Evolutionary conservation across 2,329 filamentous ascomycete genomes (phyloP).

Genomic region (Aspergillus pseudonomiae): DNA sequence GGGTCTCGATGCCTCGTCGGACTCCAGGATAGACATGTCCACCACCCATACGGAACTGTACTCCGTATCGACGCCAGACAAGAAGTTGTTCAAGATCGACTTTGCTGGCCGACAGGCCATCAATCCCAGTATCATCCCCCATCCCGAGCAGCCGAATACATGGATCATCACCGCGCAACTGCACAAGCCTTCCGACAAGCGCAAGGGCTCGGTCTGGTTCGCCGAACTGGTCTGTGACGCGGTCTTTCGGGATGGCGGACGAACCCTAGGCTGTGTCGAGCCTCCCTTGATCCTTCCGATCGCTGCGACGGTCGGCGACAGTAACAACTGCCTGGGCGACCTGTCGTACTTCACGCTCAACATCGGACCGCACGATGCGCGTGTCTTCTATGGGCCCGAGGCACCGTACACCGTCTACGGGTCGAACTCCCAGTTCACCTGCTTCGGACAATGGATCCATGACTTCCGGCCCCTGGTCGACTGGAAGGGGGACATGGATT

Average conservation of each 20-base stretch:
- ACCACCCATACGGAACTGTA: slow-evolving; percentile 40
- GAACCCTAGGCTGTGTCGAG: slow-evolving; percentile 41
- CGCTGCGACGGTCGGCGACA: slow-evolving; percentile 46
- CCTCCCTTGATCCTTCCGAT: slow-evolving; percentile 51
- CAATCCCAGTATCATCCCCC: slow-evolving; percentile 63
- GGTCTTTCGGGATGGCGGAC: slow-evolving; percentile 44
- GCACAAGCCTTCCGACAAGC: slow-evolving; percentile 29
- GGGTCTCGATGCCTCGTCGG: background rate
- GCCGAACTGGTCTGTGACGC: slow-evolving; percentile 57
- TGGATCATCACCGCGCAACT: slow-evolving; percentile 59
- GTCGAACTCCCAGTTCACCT: slow-evolving; percentile 57
- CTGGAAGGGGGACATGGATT: slow-evolving; percentile 39
- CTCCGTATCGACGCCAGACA: slow-evolving; percentile 51
- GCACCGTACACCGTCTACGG: slow-evolving; percentile 58
- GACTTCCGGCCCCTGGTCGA: slow-evolving; percentile 56
- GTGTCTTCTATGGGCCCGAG: slow-evolving; percentile 59
- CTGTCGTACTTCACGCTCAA: slow-evolving; percentile 48
- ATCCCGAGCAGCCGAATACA: slow-evolving; percentile 51
- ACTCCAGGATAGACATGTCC: slow-evolving; percentile 11
- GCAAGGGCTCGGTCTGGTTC: slow-evolving; percentile 34
- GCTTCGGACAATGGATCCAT: slow-evolving; percentile 61
- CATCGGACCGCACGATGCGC: slow-evolving; percentile 61
- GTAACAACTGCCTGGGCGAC: slow-evolving; percentile 50
- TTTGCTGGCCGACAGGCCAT: slow-evolving; percentile 49
- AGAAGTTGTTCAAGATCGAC: slow-evolving; percentile 54